A percentile compares a stretch with the other conserved stretches of the same genome.
Conservation (phyloP, 345 rosid genomes). For the Gossypium longicalyx region DNA sequence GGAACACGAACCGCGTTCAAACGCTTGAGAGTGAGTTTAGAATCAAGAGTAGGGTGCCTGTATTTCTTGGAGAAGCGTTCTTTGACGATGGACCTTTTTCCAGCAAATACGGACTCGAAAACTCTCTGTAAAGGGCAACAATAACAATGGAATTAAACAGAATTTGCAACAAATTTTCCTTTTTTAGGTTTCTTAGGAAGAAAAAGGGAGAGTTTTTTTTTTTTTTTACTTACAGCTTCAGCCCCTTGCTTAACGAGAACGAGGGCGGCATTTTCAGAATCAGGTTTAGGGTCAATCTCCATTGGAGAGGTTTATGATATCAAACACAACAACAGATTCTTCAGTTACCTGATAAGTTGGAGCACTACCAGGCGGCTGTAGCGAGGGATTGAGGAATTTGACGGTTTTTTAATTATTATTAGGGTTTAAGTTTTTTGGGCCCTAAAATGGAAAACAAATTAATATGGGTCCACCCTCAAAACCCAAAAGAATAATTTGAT, state of each 20-base stretch:
- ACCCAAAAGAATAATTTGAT: background rate
- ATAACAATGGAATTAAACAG: background rate
- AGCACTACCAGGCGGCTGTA: background rate
- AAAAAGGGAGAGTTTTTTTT: slow-evolving; percentile 1
- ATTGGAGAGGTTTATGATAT: background rate
- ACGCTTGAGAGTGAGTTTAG: slow-evolving; percentile 78
- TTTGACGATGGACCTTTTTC: slow-evolving; percentile 64
- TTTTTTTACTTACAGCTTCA: slow-evolving; percentile 56
- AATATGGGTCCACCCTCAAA: background rate
- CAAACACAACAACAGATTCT: background rate
- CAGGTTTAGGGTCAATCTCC: slow-evolving; percentile 32
- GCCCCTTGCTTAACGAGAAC: slow-evolving; percentile 72
- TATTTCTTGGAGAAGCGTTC: slow-evolving; percentile 95
- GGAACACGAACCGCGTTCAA: slow-evolving; percentile 69
- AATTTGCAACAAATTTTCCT: background rate
- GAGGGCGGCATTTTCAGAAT: slow-evolving; percentile 30
- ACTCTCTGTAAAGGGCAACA: slow-evolving; percentile 52
- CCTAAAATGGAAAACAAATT: background rate
- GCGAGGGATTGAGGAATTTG: background rate
- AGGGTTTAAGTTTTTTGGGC: slow-evolving; percentile 8
- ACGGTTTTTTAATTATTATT: background rate
- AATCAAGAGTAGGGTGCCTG: slow-evolving; percentile 84
- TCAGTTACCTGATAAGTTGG: background rate
- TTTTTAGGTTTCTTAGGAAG: background rate
- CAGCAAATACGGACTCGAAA: slow-evolving; percentile 72